Evolutionary conservation across 768 basidiomycete genomes (phyloP), one percentile per base, ranked within the genome.

Genomic region (Gymnopilus junonius): DNA sequence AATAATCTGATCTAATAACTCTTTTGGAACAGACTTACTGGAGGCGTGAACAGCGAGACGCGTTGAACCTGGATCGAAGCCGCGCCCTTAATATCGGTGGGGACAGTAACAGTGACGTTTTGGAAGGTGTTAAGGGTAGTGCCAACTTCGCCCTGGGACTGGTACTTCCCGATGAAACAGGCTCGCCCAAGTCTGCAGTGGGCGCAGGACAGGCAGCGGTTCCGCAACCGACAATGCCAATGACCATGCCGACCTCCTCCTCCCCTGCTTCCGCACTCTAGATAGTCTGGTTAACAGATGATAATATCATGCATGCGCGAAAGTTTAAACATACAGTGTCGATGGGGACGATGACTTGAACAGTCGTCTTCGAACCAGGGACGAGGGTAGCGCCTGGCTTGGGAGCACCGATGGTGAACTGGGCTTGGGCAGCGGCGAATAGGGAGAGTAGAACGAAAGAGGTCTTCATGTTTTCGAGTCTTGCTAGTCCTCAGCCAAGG

Each of bases 151-250:
- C 58, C 58, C 32, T 59, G 53, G 42, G 17, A 8, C 4, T 35
- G 40, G 48, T 63, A 63, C 43, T 63, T 58, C 6, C 62, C 62
- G 14, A 58, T 34, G 56, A 58, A 63, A 63, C 46, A 39, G 58
- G 35, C 17, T 58, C 56, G 6, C 62, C 62, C 3, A 63, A 31
- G 51, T 63, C 48, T 8, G 48, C 45, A 12, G 62, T 25, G 1
- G 62, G 48, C 20, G 56, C 62, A 21, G 62, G 62, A 37, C 62
- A 63, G 8, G 55, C 62, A 4, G 62, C 23, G 2, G 62, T 45
- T n/a, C 46, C 56, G 21, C 62, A 63, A 17, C 37, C 46, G 17
- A 57, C 62, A 32, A 63, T 58, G 17, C 62, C 62, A 29, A 63
- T 63, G 37, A 58, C 62, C 8, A 63, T 35, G 39, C 56, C 53